phyloP scores from a whole-genome alignment of 768 basidiomycete species.

The Mycena rebaudengoi region DNA sequence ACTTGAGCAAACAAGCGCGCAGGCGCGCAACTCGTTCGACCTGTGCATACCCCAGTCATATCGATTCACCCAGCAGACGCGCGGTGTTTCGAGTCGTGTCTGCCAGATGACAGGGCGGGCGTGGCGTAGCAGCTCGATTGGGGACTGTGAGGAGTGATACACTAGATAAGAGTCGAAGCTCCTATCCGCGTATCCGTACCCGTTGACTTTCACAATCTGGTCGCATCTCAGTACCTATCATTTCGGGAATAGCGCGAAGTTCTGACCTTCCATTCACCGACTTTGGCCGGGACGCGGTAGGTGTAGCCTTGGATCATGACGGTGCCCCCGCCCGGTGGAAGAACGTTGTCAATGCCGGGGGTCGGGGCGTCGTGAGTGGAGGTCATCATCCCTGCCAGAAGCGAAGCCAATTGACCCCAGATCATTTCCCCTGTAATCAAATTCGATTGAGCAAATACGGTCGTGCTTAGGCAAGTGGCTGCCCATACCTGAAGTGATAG shows the following conservation, averaged over 20 bases:
- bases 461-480: neutral
- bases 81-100: too few species aligned
- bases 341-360: neutral
- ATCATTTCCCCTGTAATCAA: conserved; percentile 20
- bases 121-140: too few species aligned
- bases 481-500: conserved; percentile 16
- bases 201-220: too few species aligned
- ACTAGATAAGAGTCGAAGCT: too few species aligned
- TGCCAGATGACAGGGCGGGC: too few species aligned
- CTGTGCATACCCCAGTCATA: too few species aligned
- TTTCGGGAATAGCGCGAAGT: too few species aligned
- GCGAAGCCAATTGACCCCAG: conserved; percentile 21
- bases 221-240: too few species aligned
- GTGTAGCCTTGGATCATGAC: conserved; percentile 5
- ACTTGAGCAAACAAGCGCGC: conserved; percentile 17
- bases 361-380: conserved; percentile 7
- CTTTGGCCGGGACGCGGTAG: conserved; percentile 19
- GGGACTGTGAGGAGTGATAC: too few species aligned
- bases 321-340: conserved; percentile 5
- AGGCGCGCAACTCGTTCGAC: neutral
- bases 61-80: too few species aligned
- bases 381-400: conserved; percentile 10
- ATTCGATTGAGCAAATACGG: neutral
- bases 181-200: too few species aligned
- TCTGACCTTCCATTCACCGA: conserved; percentile 29